phyloP scores from a whole-genome alignment of 2,329 filamentous ascomycete species.

The Rutstroemia sp. region DNA sequence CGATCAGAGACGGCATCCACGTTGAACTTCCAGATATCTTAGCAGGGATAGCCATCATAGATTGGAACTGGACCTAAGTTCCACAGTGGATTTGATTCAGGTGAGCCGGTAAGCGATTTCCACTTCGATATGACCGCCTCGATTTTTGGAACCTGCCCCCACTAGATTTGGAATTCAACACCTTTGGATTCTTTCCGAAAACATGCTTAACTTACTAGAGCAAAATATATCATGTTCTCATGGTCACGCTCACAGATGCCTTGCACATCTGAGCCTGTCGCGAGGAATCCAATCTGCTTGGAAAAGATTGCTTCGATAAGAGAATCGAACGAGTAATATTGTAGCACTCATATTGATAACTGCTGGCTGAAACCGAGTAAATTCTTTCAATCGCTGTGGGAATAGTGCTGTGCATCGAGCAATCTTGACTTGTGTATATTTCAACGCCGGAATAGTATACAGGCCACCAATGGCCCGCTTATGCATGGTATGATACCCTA shows the following conservation, averaged over 20 bases:
- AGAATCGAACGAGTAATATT: slow-evolving; percentile 5
- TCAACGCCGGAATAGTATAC: neutral
- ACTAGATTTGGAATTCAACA: neutral
- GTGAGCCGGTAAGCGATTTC: neutral
- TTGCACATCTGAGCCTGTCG: neutral
- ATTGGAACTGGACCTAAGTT: neutral
- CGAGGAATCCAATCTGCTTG: neutral
- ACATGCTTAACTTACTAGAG: neutral
- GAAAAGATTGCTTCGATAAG: slow-evolving; percentile 1
- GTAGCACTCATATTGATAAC: neutral
- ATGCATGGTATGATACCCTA: neutral
- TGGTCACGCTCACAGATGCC: neutral
- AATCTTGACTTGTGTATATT: neutral
- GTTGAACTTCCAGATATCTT: too few relatives aligned
- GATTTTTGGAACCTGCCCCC: neutral
- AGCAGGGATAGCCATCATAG: neutral
- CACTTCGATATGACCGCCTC: neutral
- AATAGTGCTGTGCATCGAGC: neutral
- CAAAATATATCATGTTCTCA: neutral
- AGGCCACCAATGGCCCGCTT: neutral
- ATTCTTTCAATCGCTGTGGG: neutral
- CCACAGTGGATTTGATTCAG: neutral
- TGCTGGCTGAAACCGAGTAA: neutral
- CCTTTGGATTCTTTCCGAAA: neutral
- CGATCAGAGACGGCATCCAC: too few relatives aligned